phyloP scores from a whole-genome alignment of 139 green algal species.

The Zygnema cylindricum region DNA sequence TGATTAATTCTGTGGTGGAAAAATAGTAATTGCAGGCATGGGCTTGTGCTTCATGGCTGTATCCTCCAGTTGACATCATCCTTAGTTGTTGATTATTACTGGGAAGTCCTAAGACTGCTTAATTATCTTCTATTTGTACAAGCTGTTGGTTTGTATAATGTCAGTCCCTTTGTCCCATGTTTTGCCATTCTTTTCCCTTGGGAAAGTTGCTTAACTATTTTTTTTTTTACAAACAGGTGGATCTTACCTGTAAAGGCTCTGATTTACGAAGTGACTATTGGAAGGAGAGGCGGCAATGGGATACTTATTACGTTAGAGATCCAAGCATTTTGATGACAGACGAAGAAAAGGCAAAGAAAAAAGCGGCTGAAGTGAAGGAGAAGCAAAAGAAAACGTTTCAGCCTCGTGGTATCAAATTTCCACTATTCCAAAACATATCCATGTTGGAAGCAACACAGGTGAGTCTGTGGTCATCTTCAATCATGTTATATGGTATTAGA shows the following conservation, averaged over 20 bases:
- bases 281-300: constrained; percentile 19
- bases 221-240: constrained; percentile 26
- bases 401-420: constrained; percentile 74
- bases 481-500: too few species aligned
- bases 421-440: constrained; percentile 76
- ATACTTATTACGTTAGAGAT: constrained; percentile 31
- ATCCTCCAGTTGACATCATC: too few species aligned
- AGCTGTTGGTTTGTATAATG: too few species aligned
- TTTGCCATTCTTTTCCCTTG: too few species aligned
- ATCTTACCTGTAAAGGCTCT: constrained; percentile 49
- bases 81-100: too few species aligned
- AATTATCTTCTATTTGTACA: too few species aligned
- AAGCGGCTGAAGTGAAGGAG: constrained; percentile 26
- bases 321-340: not conserved
- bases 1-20: too few species aligned
- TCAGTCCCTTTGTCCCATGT: too few species aligned
- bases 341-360: constrained; percentile 35
- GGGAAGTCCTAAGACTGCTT: too few species aligned
- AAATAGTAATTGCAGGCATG: too few species aligned
- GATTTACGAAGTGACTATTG: constrained; percentile 48
- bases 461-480: constrained; percentile 49
- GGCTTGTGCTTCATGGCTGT: too few species aligned
- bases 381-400: constrained; percentile 13
- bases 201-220: too few species aligned
- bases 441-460: constrained; percentile 62